Evolutionary conservation across 139 green algal genomes (phyloP).

Genomic region (Dunaliella primolecta): DNA sequence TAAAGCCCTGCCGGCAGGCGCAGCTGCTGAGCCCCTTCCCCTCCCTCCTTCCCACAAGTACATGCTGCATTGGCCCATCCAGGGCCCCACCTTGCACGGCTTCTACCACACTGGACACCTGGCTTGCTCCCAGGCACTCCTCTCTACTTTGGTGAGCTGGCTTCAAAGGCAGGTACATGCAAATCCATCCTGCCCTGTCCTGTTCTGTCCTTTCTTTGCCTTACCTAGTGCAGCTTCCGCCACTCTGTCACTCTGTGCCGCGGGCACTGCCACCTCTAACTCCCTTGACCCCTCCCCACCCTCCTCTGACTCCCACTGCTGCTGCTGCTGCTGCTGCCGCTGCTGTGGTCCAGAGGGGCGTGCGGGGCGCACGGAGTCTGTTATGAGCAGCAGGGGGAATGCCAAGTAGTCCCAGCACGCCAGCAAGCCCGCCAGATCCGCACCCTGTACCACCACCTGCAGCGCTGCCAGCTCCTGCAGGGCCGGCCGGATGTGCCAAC

Average conservation of each 20-base stretch:
- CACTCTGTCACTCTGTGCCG: slow-evolving; percentile 43
- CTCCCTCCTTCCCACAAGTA: too few species aligned
- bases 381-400: slow-evolving; percentile 63
- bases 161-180: too few species aligned
- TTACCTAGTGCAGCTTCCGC: slow-evolving; percentile 48
- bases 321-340: slow-evolving; percentile 1
- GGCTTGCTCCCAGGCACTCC: too few species aligned
- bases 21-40: too few species aligned
- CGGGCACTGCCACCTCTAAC: slow-evolving; percentile 11
- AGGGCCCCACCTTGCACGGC: too few species aligned
- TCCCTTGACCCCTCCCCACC: not conserved
- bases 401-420: slow-evolving; percentile 67
- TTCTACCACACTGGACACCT: too few species aligned
- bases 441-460: not conserved
- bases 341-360: slow-evolving; percentile 1
- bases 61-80: too few species aligned
- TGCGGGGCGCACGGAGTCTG: slow-evolving; percentile 46
- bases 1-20: too few species aligned
- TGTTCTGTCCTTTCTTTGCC: too few species aligned
- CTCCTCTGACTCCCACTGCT: not conserved
- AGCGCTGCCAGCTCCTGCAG: slow-evolving; percentile 27
- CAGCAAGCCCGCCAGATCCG: slow-evolving; percentile 34
- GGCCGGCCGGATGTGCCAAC: not conserved
- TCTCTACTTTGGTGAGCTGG: too few species aligned
- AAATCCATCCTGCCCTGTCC: too few species aligned